phyloP scores from a whole-genome alignment of 164 flowering plant species.

The Echeveria elegans region DNA sequence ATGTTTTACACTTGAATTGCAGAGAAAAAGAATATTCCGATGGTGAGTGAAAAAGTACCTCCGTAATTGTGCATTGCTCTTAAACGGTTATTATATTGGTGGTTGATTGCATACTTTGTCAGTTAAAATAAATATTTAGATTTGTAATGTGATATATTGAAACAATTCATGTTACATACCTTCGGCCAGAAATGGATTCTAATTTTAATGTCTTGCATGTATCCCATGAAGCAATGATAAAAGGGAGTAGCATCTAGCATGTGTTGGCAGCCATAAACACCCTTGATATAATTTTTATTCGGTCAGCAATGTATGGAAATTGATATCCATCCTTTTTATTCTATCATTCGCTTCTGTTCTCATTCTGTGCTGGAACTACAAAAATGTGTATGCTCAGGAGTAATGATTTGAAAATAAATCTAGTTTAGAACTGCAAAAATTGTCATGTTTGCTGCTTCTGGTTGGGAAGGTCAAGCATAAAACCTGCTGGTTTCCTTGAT shows the following conservation, averaged over 20 bases:
- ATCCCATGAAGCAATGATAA: neutral
- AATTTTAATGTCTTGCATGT: neutral
- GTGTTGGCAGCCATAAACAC: neutral
- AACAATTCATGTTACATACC: neutral
- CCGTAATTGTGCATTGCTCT: too few species aligned
- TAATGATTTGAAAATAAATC: too few species aligned
- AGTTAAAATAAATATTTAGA: too few species aligned
- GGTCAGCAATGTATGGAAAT: neutral
- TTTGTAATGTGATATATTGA: too few species aligned
- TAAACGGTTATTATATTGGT: too few species aligned
- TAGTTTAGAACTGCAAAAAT: neutral
- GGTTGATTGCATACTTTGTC: too few species aligned
- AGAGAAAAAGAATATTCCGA: constrained; percentile 61
- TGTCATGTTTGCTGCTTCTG: neutral
- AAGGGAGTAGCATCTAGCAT: neutral
- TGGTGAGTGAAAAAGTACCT: constrained; percentile 35
- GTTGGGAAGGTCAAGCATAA: neutral
- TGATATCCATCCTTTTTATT: neutral
- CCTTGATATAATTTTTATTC: neutral
- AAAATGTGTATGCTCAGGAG: too few species aligned
- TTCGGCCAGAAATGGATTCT: neutral
- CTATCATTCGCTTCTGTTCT: too few species aligned
- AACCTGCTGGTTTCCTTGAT: too few species aligned
- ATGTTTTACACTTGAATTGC: constrained; percentile 95
- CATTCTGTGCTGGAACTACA: too few species aligned